A percentile compares a stretch with the other conserved stretches of the same genome.
These are phyloP conservation scores for Phoenix roebelenii DNA, from an alignment of 176 grass and related monocot species.

Conservation along the genomic window DNA sequence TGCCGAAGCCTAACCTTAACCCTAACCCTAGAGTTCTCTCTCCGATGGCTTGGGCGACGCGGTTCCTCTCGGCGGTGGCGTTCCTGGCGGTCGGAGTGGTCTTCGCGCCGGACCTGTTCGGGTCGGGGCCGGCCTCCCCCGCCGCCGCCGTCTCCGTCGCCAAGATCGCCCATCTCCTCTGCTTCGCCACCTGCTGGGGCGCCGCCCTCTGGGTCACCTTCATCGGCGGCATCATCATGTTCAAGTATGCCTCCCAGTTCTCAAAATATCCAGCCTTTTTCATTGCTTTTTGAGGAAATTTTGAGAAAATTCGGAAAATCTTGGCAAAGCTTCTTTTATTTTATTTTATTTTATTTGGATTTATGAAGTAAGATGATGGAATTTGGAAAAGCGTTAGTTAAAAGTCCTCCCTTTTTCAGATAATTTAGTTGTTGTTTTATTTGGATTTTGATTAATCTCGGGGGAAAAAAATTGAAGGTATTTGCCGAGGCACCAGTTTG, in stretches of 20 bases:
- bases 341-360: no score
- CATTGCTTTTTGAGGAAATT: no score
- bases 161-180: slow-evolving; percentile 76
- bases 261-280: neutral
- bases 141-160: slow-evolving; percentile 37
- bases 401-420: no score
- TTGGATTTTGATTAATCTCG: neutral
- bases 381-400: no score
- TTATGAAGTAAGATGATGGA: no score
- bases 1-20: no score
- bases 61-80: slow-evolving; percentile 59
- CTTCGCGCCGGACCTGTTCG: slow-evolving; percentile 61
- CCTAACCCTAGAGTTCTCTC: no score
- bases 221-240: slow-evolving; percentile 98
- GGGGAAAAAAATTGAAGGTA: slow-evolving; percentile 28
- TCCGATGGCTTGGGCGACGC: slow-evolving; percentile 72
- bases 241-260: slow-evolving; percentile 42
- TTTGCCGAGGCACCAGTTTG: slow-evolving; percentile 91
- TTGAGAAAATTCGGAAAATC: no score
- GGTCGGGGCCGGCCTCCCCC: slow-evolving; percentile 27
- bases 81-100: slow-evolving; percentile 80
- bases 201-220: slow-evolving; percentile 95
- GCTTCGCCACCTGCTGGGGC: slow-evolving; percentile 84
- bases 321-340: no score
- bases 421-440: neutral